These are phyloP conservation scores for Vickermania spadyakhi DNA, from an alignment of 208 protist genomes.

Conservation along the genomic window DNA sequence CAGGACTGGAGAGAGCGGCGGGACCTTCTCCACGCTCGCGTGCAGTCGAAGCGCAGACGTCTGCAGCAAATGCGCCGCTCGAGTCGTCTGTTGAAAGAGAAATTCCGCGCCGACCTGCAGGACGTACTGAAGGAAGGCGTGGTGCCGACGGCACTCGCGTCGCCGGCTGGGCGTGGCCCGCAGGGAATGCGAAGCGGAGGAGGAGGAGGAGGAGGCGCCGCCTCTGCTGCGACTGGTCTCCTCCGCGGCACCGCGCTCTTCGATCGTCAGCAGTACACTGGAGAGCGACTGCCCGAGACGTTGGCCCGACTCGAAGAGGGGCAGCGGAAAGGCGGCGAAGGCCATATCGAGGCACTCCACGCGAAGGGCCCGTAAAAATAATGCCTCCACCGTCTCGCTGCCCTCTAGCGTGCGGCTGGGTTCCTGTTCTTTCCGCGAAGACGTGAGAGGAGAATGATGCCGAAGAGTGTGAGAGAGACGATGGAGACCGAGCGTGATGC, in stretches of 20 bases:
- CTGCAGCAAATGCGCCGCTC: neutral
- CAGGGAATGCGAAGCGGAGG: neutral
- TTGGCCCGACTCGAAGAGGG: neutral
- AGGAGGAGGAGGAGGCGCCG: neutral
- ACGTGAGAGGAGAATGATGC: no score
- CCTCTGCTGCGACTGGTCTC: neutral
- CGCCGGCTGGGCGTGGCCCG: neutral
- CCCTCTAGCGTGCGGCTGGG: no score
- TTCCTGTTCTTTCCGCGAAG: no score
- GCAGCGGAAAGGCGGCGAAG: neutral
- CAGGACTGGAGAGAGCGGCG: neutral
- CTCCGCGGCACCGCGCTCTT: neutral
- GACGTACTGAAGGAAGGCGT: neutral
- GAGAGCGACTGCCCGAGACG: neutral
- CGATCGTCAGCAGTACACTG: neutral
- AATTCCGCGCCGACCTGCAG: neutral
- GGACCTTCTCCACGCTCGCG: neutral
- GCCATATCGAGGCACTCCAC: neutral
- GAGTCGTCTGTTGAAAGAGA: neutral
- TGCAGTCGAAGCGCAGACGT: neutral
- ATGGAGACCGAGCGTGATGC: slow-evolving; percentile 15
- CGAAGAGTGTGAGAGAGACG: slow-evolving; percentile 14
- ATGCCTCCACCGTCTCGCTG: no score
- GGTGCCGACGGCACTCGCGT: neutral
- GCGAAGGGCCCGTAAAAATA: neutral